Evolutionary conservation across 2,329 filamentous ascomycete species (phyloP).

Genomic region (Ophiostoma angusticollis): DNA sequence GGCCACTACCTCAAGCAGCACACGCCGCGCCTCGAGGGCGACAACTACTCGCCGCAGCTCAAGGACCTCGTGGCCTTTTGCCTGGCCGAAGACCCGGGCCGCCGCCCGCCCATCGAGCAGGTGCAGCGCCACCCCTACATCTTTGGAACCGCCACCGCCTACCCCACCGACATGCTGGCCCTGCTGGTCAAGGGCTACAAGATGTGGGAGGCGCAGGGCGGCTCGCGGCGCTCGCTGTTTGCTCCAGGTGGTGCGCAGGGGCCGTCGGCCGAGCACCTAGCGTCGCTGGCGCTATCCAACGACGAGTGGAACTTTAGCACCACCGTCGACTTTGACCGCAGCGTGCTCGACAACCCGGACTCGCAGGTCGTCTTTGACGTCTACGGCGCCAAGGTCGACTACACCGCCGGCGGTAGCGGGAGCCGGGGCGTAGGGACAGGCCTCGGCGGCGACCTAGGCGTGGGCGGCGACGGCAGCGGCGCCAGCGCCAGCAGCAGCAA

Average conservation of each 20-base stretch:
- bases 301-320: constrained; percentile 59
- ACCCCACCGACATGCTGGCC: constrained; percentile 51
- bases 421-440: constrained; percentile 28
- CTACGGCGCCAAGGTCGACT: constrained; percentile 44
- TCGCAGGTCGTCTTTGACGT: constrained; percentile 45
- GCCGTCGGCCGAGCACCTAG: constrained; percentile 24
- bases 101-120: constrained; percentile 56
- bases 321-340: constrained; percentile 49
- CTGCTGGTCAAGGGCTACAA: constrained; percentile 60
- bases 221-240: constrained; percentile 54
- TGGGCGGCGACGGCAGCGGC: constrained; percentile 17
- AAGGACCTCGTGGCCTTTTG: constrained; percentile 62
- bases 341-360: constrained; percentile 39
- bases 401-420: constrained; percentile 27
- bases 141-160: constrained; percentile 44
- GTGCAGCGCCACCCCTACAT: constrained; percentile 61
- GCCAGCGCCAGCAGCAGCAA: constrained; percentile 22
- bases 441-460: constrained; percentile 20
- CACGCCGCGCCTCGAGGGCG: constrained; percentile 57
- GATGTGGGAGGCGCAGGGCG: constrained; percentile 62
- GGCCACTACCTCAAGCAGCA: constrained; percentile 46
- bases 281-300: constrained; percentile 32
- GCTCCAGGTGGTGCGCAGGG: constrained; percentile 45
- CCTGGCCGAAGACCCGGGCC: constrained; percentile 52
- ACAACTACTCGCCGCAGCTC: constrained; percentile 55